phyloP scores from a whole-genome alignment of 768 basidiomycete species.

The Phlebiopsis flavidoalba region DNA sequence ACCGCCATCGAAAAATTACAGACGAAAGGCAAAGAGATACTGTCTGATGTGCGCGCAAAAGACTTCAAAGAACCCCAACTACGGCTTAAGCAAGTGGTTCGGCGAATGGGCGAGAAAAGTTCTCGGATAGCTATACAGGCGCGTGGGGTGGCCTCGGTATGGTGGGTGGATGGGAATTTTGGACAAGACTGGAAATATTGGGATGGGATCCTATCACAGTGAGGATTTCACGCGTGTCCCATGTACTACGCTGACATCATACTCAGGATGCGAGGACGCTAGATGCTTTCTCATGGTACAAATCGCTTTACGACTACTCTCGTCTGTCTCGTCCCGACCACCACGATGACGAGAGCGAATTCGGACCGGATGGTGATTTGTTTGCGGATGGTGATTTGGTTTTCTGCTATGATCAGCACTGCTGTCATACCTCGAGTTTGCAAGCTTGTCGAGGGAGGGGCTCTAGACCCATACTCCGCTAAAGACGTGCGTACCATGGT shows the following conservation, averaged over 20 bases:
- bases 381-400: conserved; percentile 87
- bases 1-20: conserved; percentile 53
- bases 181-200: conserved; percentile 80
- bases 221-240: conserved; percentile 17
- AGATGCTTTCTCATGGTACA: conserved; percentile 84
- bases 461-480: conserved; percentile 76
- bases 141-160: conserved; percentile 90
- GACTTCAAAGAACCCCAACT: conserved; percentile 77
- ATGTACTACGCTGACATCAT: not conserved
- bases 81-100: conserved; percentile 62
- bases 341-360: conserved; percentile 37
- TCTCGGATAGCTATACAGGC: conserved; percentile 75
- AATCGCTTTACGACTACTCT: conserved; percentile 73
- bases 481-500: conserved; percentile 54
- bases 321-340: conserved; percentile 31
- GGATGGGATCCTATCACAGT: conserved; percentile 89
- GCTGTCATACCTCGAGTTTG: conserved; percentile 71
- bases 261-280: conserved; percentile 48
- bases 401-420: conserved; percentile 84
- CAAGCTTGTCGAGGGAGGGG: conserved; percentile 74
- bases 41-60: conserved; percentile 77
- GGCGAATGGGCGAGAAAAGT: conserved; percentile 71
- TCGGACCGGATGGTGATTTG: conserved; percentile 83
- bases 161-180: conserved; percentile 91
- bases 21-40: conserved; percentile 47